Percentiles rank a stretch among this genome's conserved stretches.
phyloP scores from a whole-genome alignment of 2,329 filamentous ascomycete genomes.

The Orbilia brochopaga region DNA sequence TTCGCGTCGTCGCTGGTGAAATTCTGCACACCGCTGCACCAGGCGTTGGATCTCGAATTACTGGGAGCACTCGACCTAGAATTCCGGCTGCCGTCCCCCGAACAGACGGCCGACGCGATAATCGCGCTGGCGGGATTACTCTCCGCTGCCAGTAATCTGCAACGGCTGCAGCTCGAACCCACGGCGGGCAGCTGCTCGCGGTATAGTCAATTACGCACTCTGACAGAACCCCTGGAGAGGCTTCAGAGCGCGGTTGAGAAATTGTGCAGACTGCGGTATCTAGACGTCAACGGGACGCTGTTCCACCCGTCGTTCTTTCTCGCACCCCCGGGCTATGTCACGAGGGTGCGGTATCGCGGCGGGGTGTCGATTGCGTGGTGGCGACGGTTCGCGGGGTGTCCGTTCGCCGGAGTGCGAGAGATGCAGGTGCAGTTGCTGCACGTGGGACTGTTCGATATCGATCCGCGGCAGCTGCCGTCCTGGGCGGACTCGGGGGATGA shows the following conservation, averaged over 20 bases:
- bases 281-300: not conserved
- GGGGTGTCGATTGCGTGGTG: conserved; percentile 14
- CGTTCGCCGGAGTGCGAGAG: conserved; percentile 3
- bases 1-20: not conserved
- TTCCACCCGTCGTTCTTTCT: conserved; percentile 25
- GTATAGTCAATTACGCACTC: not conserved
- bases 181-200: not conserved
- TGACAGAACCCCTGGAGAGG: not conserved
- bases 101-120: not conserved
- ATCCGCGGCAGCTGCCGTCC: too few relatives aligned
- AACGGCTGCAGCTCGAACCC: not conserved
- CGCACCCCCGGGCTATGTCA: not conserved
- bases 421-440: not conserved
- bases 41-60: not conserved
- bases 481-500: not conserved
- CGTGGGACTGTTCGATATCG: not conserved
- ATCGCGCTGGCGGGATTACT: not conserved
- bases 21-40: not conserved
- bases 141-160: not conserved
- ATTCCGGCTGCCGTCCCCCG: not conserved
- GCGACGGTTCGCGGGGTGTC: conserved; percentile 11
- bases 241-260: not conserved
- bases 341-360: not conserved
- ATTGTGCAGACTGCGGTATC: not conserved
- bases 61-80: not conserved